phyloP scores from a whole-genome alignment of 306 rosid species.

The Cucumis sativus region Cucumber_9930_V3 NC_026658.2:22980001-22980500 shows the following conservation, averaged over 20 bases:
- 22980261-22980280: not conserved
- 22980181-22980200: constrained; percentile 25
- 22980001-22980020: constrained; percentile 29
- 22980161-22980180: constrained; percentile 21
- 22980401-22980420: not conserved
- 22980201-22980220: constrained; percentile 22
- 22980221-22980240: constrained; percentile 14
- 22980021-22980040: constrained; percentile 29
- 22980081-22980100: constrained; percentile 34
- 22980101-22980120: constrained; percentile 35
- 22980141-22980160: constrained; percentile 31
- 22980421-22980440: not conserved
- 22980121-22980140: constrained; percentile 24
- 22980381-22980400: not conserved
- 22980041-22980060: constrained; percentile 29
- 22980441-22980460: not conserved
- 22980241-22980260: not conserved
- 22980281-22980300: not conserved
- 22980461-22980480: constrained; percentile 8
- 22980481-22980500: constrained; percentile 1
- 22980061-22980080: constrained; percentile 38
- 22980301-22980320: not conserved
- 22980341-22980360: not conserved
- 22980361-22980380: not conserved
- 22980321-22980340: not conserved